Evolutionary conservation across 305 asterid genomes (phyloP).

Genomic region (Solanum chacoense): DNA sequence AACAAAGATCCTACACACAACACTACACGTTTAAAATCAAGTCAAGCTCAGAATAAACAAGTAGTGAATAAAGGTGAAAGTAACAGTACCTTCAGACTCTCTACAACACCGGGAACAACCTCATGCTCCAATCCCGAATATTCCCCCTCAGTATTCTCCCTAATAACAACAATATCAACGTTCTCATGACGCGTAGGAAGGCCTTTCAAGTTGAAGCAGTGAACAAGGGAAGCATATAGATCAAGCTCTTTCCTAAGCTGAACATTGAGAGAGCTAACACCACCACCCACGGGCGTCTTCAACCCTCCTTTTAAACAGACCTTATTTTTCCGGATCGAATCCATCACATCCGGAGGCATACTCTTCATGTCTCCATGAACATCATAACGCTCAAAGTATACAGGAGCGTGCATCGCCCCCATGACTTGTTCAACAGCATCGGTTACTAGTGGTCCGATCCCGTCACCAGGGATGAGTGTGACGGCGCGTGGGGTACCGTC

Average conservation of each 20-base stretch:
- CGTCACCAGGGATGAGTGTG: conserved; percentile 82
- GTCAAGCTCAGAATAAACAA: not conserved
- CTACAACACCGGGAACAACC: conserved; percentile 97
- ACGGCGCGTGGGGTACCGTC: conserved; percentile 80
- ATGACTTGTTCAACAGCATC: conserved; percentile 90
- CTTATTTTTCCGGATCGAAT: conserved; percentile 71
- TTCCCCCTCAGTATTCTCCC: conserved; percentile 96
- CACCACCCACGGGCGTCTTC: conserved; percentile 89
- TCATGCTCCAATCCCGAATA: conserved; percentile 92
- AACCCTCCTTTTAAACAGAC: conserved; percentile 87
- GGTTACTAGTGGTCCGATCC: conserved; percentile 83
- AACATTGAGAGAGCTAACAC: conserved; percentile 77
- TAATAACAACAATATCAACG: conserved; percentile 81
- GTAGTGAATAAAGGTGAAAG: not conserved
- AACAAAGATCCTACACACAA: not conserved
- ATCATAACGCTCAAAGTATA: conserved; percentile 66
- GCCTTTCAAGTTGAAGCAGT: conserved; percentile 71
- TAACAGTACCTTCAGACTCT: conserved; percentile 70
- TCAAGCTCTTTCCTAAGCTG: conserved; percentile 75
- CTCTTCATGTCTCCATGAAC: conserved; percentile 75
- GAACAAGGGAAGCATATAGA: conserved; percentile 86
- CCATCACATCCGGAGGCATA: conserved; percentile 57
- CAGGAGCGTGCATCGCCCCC: conserved; percentile 97
- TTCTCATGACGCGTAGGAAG: conserved; percentile 73
- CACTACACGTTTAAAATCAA: not conserved